Evolutionary conservation across 2,329 filamentous ascomycete species (phyloP), one percentile per base, ranked within the genome.

Genomic region (Clarireedia hainanense): DNA sequence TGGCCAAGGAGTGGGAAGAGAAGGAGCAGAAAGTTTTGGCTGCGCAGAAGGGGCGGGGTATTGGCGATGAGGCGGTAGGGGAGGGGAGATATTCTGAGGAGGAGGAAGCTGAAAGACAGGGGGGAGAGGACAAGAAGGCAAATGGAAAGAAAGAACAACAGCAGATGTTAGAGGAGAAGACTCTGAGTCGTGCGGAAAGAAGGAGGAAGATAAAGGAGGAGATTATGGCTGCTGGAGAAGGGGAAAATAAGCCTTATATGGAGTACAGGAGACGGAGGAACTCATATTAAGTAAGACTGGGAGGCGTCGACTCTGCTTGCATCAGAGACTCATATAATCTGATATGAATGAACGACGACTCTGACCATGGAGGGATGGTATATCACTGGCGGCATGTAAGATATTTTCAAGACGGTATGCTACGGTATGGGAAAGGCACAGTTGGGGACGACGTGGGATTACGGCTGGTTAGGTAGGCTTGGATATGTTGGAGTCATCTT

Each of bases 131-230:
- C 9, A 42, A 14, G 39, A 42, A 73, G 61, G 50, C 24, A 1
- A 47, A 60, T 48, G 15, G 6, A n/a, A 53, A 42, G 58, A 59
- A 47, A 63, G 63, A 27, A 58, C 58, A 6, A 7, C 37, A 26
- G 30, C 30, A 34, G 30, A 12, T 9, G 10, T 2, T 34, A 4
- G 30, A 34, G 30, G 30, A 34, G 30, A 34, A 34, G 30, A 34
- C 20, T 24, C 17, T 66, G 30, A 67, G 64, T 58, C 52, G 58
- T 52, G 65, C 66, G 20, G 64, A 65, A 68, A 75, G 82, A 62
- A 74, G 82, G 62, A 73, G 73, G 65, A 72, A 75, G 61, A 85
- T 84, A 64, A 82, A 80, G 65, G 76, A 80, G 59, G 80, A 84
- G 63, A 76, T 84, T 17, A 40, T 68, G 37, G 60, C 60, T 15